A percentile compares a stretch with the other conserved stretches of the same genome.
These are phyloP conservation scores for Isabelozyma heimii DNA, from an alignment of 805 yeast species.

Conservation along the genomic window DNA sequence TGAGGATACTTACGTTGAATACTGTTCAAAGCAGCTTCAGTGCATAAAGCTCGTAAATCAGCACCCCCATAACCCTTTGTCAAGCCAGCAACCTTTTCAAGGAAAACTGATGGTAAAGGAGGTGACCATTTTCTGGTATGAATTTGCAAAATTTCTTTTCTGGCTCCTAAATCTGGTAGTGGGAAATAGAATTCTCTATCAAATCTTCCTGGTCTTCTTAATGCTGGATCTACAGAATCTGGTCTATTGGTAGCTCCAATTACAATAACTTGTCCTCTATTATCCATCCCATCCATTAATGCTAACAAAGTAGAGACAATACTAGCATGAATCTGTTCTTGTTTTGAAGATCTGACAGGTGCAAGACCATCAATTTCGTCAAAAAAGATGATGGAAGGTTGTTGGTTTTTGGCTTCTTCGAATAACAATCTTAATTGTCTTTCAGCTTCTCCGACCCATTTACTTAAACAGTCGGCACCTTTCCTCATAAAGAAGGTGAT, in stretches of 20 bases:
- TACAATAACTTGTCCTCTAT: constrained; percentile 95
- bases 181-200: constrained; percentile 97
- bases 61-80: constrained; percentile 99
- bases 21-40: constrained; percentile 91
- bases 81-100: constrained; percentile 65
- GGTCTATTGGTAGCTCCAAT: constrained; percentile 98
- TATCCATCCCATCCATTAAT: constrained; percentile 98
- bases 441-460: constrained; percentile 99
- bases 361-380: constrained; percentile 99
- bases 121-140: constrained; percentile 92
- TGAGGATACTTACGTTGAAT: constrained; percentile 93
- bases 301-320: constrained; percentile 94
- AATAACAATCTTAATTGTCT: constrained; percentile 85
- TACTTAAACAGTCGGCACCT: constrained; percentile 95
- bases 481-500: constrained; percentile 97
- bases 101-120: constrained; percentile 54
- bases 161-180: constrained; percentile 76
- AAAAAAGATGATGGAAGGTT: constrained; percentile 93
- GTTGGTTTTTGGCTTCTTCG: constrained; percentile 94
- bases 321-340: constrained; percentile 97
- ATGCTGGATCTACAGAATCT: constrained; percentile 96
- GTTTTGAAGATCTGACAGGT: constrained; percentile 95
- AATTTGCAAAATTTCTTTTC: constrained; percentile 75
- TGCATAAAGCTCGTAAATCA: constrained; percentile 88
- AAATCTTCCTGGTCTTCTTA: constrained; percentile 94